phyloP scores from a whole-genome alignment of 2,329 filamentous ascomycete genomes.

The Botrytis hyacinthi region DNA sequence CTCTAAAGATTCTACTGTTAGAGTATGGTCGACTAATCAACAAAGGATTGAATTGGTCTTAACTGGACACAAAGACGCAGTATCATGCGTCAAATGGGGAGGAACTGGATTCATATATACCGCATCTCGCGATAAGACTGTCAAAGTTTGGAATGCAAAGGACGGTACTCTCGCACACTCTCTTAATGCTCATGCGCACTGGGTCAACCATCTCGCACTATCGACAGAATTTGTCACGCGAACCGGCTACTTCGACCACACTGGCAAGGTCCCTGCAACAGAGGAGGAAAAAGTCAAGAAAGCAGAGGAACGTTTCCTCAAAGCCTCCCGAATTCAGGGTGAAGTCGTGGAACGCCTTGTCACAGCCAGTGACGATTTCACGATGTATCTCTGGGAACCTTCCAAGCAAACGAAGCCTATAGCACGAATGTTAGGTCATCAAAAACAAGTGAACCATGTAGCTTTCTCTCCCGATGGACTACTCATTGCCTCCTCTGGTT shows the following conservation, averaged over 20 bases:
- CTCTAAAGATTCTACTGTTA: conserved; percentile 84
- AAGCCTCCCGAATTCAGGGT: conserved; percentile 74
- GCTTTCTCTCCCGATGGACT: conserved; percentile 88
- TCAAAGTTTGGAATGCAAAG: conserved; percentile 83
- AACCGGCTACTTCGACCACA: conserved; percentile 84
- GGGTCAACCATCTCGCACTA: conserved; percentile 92
- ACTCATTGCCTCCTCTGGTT: conserved; percentile 82
- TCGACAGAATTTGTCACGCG: conserved; percentile 89
- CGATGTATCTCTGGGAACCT: conserved; percentile 94
- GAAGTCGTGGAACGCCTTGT: conserved; percentile 80
- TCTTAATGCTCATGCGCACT: conserved; percentile 80
- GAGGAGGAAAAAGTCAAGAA: conserved; percentile 70
- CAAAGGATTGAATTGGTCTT: conserved; percentile 78
- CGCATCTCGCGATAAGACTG: conserved; percentile 84
- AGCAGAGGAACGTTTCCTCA: conserved; percentile 80
- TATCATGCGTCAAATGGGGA: conserved; percentile 92
- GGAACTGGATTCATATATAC: conserved; percentile 84
- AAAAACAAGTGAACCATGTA: conserved; percentile 96
- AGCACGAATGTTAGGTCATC: conserved; percentile 85
- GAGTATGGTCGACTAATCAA: conserved; percentile 81
- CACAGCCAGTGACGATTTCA: conserved; percentile 92
- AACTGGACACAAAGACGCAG: conserved; percentile 82
- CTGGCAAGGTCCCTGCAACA: conserved; percentile 63
- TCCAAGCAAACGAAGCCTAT: conserved; percentile 76
- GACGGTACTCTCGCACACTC: conserved; percentile 79